Evolutionary conservation across 306 rosid genomes (phyloP).

Genomic region (Prosopis cineraria): DNA sequence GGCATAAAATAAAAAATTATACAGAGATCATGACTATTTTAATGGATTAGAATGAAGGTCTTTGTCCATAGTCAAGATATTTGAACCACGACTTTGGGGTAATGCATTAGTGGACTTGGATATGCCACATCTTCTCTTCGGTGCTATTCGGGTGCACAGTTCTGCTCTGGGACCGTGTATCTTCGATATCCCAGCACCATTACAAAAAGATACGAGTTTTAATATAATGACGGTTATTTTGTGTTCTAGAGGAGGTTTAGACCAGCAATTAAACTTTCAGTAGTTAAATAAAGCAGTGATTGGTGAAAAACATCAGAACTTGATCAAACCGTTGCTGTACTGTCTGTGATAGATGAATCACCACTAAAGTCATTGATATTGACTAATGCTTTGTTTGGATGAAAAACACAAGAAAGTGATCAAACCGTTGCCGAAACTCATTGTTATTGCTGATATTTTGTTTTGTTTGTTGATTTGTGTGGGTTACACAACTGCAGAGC

Average conservation of each 20-base stretch:
- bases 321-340: not conserved
- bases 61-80: not conserved
- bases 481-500: not conserved
- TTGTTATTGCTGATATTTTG: not conserved
- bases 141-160: not conserved
- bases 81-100: not conserved
- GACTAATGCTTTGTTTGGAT: not conserved
- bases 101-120: slow-evolving; percentile 6
- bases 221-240: no score
- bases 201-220: not conserved
- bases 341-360: not conserved
- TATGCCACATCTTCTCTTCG: not conserved
- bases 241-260: not conserved
- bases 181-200: not conserved
- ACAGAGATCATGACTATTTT: not conserved
- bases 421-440: no score
- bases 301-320: not conserved
- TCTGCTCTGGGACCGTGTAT: not conserved
- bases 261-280: not conserved
- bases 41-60: not conserved
- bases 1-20: not conserved
- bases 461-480: not conserved
- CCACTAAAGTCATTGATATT: not conserved
- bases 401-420: no score
- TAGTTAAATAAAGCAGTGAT: not conserved